Base-by-base conservation (phyloP, 2,329 filamentous ascomycete genomes). In the Elsinoe batatas region DNA sequence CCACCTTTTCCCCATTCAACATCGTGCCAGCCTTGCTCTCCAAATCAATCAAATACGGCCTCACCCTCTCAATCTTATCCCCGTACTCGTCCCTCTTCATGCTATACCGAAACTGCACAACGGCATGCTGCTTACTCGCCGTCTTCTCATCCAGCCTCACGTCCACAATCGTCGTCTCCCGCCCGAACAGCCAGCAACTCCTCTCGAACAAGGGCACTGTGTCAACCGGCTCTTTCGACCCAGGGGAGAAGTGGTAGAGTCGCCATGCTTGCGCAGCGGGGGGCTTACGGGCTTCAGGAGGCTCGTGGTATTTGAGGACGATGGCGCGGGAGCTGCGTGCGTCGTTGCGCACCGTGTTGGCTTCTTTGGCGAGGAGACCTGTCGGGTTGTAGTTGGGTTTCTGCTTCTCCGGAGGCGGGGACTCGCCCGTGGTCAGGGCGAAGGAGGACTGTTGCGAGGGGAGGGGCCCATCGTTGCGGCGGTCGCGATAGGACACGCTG, bases 231-330 rank as follows among this genome's bases (percentile, higher is more conserved):
- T 90, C 87, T 30, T 80, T 73, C 26, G 79, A 70, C 2, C 18
- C 53, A 10, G 83, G 87, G 67, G 95, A 95, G 79, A 98, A 98
- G 18, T 96, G 80, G 68, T 94, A 97, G 47, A 98, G 75, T 58
- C 88, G 87, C 91, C 91, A 98, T 57, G 81, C 74, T 62, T 93
- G 83, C 55, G 82, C 84, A 0, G 85, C 67, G 0, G 91, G 79
- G 0, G 93, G 88, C 63, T 95, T 95, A 58, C 93, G 86, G 50
- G 91, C 88, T 74, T 98, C 93, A 10, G 88, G 75, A 1, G 93
- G 93, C 71, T 98, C 93, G 72, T 96, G 88, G 70, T 98, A 98
- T 74, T 97, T 97, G 46, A 98, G 80, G 2, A 88, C 82, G 3
- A 55, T 32, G 7, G 17, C 15, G 8, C 53, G 38, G 7, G 37